Evolutionary conservation across 2,329 filamentous ascomycete genomes (phyloP), one percentile per base, ranked within the genome.

Genomic region (Alternaria rosae): DNA sequence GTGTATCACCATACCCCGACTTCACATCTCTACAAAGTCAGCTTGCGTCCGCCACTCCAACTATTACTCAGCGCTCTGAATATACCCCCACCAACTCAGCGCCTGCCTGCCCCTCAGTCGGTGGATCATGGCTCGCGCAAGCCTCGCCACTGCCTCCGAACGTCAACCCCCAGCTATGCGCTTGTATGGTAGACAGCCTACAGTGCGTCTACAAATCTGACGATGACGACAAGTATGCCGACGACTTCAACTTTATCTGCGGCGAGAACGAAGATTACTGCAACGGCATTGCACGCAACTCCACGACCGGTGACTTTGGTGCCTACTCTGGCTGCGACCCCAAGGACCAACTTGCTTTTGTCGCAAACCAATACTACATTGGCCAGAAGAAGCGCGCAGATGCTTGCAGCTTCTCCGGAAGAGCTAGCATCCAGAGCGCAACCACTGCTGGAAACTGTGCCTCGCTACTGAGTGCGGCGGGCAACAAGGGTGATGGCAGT

Each of bases 141-240:
- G 78, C 82, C 57, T 84, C 85, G n/a, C 83, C 82, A 54, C 90
- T 99, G 17, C 95, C 95, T 20, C 94, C 94, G 3, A 88, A 87
- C 8, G 93, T 93, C 56, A 92, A 98, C 83, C 77, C 87, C 38
- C 77, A 88, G 45, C 89, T 97, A 53, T 99, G 95, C 86, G 80
- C 85, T 55, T 99, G 95, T 87, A 97, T 97, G 91, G 86, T 87
- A 76, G 83, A 86, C 62, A 87, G 87, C 44, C 83, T 96, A 55
- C 81, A 84, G 54, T 99, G 95, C 83, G 86, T 87, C 43, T 88
- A 92, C 67, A 83, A 86, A 47, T 81, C 85, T 44, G 69, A 92
- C n/a, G 83, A 87, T 69, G 77, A 82, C 38, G 84, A 88, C 53
- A 80, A 86, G 51, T 91, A 89, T 75, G 87, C 85, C 48, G 81